Evolutionary conservation across 495 filamentous ascomycete species (phyloP), one percentile per base, ranked within the genome.

Genomic region (Neurospora sp.): DNA sequence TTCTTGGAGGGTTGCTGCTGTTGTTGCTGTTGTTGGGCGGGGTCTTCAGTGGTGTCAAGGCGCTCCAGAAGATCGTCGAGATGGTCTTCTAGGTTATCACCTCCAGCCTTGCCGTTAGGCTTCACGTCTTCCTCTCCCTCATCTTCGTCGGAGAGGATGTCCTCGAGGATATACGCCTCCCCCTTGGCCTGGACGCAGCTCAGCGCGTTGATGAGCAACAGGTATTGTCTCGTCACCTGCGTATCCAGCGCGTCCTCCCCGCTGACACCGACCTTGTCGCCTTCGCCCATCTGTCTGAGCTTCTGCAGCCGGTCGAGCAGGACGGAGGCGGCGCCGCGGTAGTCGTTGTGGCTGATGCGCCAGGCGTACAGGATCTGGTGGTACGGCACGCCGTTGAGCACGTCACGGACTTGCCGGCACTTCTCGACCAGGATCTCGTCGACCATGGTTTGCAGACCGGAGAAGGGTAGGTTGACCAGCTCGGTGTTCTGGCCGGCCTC

Each of bases 311-410:
- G 85, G 75, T 92, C 89, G 42, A 92, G 84, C 35, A 96, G 86
- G 62, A 94, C 87, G 62, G 91, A 88, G 0, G 96, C 94, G 3
- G 93, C 96, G 70, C 95, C 96, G 44, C 95, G 93, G 83, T 93
- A 96, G 80, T 99, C 93, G 72, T 89, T 87, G 70, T 90, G 91
- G 75, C 89, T 88, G 72, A 97, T 90, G 71, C 96, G 90, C 87
- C 93, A 98, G 27, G 94, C 90, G 76, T 97, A 96, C 38, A 98
- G 88, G 60, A 97, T 90, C 76, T 93, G 91, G 78, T 91, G 91
- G 81, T 92, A 95, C 8, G 89, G 90, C 2, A 88, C 85, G 35
- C 87, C 88, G 27, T 84, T 66, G 54, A 85, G 79, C 40, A 92
- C 86, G 75, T 90, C 90, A 27, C 87, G 79, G 35, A 87, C 86